Evolutionary conservation across 1,284 basidiomycete species (phyloP).

Genomic region (Thecaphora frezii): DNA sequence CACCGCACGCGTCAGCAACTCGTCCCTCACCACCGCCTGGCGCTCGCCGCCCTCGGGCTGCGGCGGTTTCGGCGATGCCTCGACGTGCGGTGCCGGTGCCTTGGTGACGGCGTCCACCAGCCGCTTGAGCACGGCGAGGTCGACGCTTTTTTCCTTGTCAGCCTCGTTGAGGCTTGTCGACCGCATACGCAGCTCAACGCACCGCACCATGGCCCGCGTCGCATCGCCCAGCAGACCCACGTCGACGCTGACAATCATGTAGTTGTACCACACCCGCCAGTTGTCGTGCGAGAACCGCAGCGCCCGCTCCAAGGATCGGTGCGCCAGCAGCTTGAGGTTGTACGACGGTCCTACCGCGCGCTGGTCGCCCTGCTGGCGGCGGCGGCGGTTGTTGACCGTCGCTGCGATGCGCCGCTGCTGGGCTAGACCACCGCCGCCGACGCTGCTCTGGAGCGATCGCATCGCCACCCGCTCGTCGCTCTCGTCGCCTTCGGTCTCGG

Average conservation of each 20-base stretch:
- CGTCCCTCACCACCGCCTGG: too few relatives aligned
- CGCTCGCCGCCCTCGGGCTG: neutral
- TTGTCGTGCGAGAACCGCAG: slow-evolving; percentile 82
- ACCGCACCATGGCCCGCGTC: slow-evolving; percentile 75
- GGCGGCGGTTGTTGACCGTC: neutral
- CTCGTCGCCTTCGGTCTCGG: slow-evolving; percentile 18
- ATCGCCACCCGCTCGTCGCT: slow-evolving; percentile 2
- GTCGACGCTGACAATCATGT: slow-evolving; percentile 90
- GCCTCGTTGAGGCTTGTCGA: slow-evolving; percentile 52
- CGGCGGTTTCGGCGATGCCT: slow-evolving; percentile 3
- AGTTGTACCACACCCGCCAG: slow-evolving; percentile 98
- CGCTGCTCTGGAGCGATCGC: neutral
- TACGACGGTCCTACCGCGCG: slow-evolving; percentile 52
- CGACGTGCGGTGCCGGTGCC: slow-evolving; percentile 58
- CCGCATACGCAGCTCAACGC: slow-evolving; percentile 73
- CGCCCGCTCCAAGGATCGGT: slow-evolving; percentile 89
- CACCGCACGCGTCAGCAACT: slow-evolving; percentile 69
- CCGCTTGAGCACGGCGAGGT: slow-evolving; percentile 82
- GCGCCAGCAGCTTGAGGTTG: slow-evolving; percentile 79
- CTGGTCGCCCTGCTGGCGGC: neutral
- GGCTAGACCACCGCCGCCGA: neutral
- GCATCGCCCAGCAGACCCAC: slow-evolving; percentile 89
- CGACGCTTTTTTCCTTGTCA: slow-evolving; percentile 67
- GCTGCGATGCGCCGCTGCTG: neutral
- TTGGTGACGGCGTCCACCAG: slow-evolving; percentile 82